These are phyloP conservation scores for Pugionium cornutum DNA, from an alignment of 345 rosid species.

Conservation along the genomic window DNA sequence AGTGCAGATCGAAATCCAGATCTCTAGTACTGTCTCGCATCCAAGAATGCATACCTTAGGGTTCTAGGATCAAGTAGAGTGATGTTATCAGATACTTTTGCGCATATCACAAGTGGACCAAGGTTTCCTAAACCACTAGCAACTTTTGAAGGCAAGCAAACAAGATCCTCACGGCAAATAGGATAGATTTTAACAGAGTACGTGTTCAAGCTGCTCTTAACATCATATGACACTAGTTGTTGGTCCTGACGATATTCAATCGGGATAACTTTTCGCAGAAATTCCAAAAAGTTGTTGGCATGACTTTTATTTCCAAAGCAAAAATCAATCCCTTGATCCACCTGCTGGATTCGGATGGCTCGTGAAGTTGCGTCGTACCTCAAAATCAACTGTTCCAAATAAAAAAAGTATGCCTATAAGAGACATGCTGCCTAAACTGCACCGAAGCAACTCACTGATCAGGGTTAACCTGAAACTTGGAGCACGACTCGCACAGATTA, in stretches of 20 bases:
- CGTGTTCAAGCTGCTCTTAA: constrained; percentile 54
- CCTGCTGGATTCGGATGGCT: constrained; percentile 58
- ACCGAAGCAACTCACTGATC: constrained; percentile 64
- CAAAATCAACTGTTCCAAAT: constrained; percentile 56
- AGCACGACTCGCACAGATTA: constrained; percentile 55
- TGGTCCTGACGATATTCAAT: constrained; percentile 49
- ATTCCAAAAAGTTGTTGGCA: constrained; percentile 55
- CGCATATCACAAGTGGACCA: constrained; percentile 63
- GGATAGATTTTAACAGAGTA: constrained; percentile 64
- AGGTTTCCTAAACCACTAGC: constrained; percentile 53
- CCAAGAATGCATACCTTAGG: constrained; percentile 53
- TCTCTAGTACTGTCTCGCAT: constrained; percentile 56
- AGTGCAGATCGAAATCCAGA: constrained; percentile 49
- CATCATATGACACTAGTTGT: constrained; percentile 60
- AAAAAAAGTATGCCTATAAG: constrained; percentile 61
- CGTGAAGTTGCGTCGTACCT: constrained; percentile 54
- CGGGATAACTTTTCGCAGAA: constrained; percentile 57
- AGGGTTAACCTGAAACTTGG: constrained; percentile 59
- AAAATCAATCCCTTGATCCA: constrained; percentile 64
- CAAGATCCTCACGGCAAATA: constrained; percentile 58
- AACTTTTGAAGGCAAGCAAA: constrained; percentile 51
- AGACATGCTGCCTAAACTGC: constrained; percentile 64
- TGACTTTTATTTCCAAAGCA: constrained; percentile 61
- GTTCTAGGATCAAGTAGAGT: constrained; percentile 55
- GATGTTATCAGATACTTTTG: constrained; percentile 57